Base-by-base conservation (phyloP, 2,329 filamentous ascomycete species). In the Penicillium sp. region DNA sequence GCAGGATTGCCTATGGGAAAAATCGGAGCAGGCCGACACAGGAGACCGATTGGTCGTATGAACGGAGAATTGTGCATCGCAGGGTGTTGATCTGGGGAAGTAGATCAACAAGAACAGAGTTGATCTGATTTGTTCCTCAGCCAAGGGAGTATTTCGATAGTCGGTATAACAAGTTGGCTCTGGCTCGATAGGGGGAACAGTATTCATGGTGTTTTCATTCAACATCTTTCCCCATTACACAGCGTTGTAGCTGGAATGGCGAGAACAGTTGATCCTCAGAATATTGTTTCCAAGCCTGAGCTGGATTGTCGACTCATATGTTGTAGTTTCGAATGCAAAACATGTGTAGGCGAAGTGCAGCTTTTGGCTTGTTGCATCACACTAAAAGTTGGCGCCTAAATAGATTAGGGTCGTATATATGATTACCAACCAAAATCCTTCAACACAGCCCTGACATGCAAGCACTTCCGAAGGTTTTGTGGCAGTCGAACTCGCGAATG, bases 1-100 rank as follows among this genome's bases (percentile, higher is more conserved):
- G 53, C 41, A 56, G 43, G 26, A 43, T n/a, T n/a, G n/a, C n/a
- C 46, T 40, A 8, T 19, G 35, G 40, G 23, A 41, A 38, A 18
- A 32, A 16, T 14, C 9, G 7, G 1, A 11, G 26, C 23, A 10
- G 45, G 7, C 11, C 9, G 16, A 32, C 35, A 47, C 29, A 38
- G 16, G 26, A 30, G 13, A 32, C 16, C 18, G 27, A 41, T 40
- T 32, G 47, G 35, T 34, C 14, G n/a, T n/a, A 10, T 14, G 13
- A 41, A 32, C 9, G 27, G 14, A 34, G 14, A 34, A 34, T 14
- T 19, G 26, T 19, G 9, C 36, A 39, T 39, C 36, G 16, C 1
- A 14, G 5, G 14, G 32, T 39, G 13, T 30, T 38, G 27, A 34
- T 11, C 18, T 42, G 36, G 36, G 14, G 29, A 14, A 49, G 10